Evolutionary conservation across 139 green algal genomes (phyloP).

Genomic region (Astrephomene gubernaculifera): DNA sequence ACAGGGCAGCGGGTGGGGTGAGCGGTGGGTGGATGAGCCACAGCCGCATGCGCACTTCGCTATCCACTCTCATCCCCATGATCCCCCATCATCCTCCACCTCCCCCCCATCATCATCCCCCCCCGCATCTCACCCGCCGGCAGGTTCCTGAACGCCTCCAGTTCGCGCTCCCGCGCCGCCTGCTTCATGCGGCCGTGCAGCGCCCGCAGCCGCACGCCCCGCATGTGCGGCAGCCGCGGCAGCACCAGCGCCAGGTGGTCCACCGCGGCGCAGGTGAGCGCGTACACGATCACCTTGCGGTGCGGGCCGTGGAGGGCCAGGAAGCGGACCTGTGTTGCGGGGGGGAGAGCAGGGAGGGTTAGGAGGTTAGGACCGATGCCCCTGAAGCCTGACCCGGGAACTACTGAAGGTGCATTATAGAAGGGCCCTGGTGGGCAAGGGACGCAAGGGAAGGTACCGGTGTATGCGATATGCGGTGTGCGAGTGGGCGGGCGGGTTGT

Average conservation of each 20-base stretch:
- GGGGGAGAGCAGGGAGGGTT: conserved; percentile 40
- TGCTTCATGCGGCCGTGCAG: conserved; percentile 96
- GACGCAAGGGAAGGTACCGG: too few species aligned
- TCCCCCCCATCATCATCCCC: neutral
- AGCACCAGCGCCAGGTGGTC: conserved; percentile 70
- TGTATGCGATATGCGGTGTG: too few species aligned
- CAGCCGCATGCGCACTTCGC: too few species aligned
- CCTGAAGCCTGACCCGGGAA: too few species aligned
- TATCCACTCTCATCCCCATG: too few species aligned
- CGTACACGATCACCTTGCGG: conserved; percentile 95
- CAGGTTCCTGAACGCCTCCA: conserved; percentile 75
- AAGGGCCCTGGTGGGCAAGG: too few species aligned
- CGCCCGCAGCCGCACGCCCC: conserved; percentile 46
- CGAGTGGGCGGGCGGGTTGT: too few species aligned
- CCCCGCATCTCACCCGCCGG: conserved; percentile 14
- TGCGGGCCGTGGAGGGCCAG: conserved; percentile 59
- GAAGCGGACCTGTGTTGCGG: conserved; percentile 53
- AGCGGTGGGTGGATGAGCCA: neutral
- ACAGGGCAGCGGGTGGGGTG: neutral
- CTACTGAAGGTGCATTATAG: too few species aligned
- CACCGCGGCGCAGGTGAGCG: conserved; percentile 95
- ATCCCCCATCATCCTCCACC: neutral
- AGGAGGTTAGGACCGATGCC: neutral
- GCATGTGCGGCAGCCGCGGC: conserved; percentile 38
- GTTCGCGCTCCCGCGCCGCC: conserved; percentile 71